Evolutionary conservation across 257 asterid species (phyloP).

Genomic region (Solanum dulcamara): DNA sequence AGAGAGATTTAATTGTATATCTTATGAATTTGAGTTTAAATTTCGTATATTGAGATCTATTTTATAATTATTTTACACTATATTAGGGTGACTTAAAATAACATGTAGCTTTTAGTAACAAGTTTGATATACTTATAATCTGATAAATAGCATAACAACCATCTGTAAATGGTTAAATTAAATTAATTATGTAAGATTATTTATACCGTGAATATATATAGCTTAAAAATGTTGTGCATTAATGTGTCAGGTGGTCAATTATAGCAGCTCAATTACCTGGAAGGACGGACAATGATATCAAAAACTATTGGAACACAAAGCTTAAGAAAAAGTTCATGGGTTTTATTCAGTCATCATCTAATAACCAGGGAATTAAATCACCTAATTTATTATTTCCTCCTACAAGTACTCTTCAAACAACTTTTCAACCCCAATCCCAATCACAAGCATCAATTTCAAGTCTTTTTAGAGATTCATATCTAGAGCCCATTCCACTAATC

Average conservation of each 20-base stretch:
- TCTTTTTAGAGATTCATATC: background rate
- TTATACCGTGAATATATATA: background rate
- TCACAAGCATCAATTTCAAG: background rate
- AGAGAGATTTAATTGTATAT: background rate
- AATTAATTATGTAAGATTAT: background rate
- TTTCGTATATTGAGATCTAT: background rate
- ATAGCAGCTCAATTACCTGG: slow-evolving; percentile 16
- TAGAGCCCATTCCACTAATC: background rate
- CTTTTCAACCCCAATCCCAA: background rate
- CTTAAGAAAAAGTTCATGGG: slow-evolving; percentile 13
- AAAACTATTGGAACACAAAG: slow-evolving; percentile 17
- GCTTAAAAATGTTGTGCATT: background rate
- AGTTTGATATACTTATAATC: background rate
- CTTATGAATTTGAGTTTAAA: background rate
- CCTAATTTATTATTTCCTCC: background rate
- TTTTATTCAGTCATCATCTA: background rate
- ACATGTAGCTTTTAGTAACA: background rate
- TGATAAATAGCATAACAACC: background rate
- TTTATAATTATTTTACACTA: background rate
- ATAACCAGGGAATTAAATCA: slow-evolving; percentile 1
- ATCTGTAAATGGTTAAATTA: background rate
- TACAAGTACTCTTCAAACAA: background rate
- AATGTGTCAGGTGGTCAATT: slow-evolving; percentile 11
- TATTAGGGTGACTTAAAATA: background rate
- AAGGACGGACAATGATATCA: slow-evolving; percentile 13